Evolutionary conservation across 2,329 filamentous ascomycete species (phyloP).

Genomic region (Alternaria sp.): DNA sequence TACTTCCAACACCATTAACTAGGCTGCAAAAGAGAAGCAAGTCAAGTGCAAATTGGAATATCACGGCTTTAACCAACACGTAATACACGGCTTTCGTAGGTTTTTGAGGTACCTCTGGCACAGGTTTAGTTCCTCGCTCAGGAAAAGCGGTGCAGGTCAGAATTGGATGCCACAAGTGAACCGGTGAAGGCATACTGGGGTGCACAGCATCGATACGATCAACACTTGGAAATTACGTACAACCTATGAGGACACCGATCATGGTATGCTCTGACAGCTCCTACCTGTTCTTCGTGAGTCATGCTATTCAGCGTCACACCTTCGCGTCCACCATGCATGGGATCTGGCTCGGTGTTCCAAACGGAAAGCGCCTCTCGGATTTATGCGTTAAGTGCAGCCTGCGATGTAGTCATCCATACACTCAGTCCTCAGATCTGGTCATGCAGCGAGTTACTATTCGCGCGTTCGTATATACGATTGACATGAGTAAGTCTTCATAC

Average conservation of each 20-base stretch:
- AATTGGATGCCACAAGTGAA: not conserved
- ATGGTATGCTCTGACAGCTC: not conserved
- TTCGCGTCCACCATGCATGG: not conserved
- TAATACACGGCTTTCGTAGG: not conserved
- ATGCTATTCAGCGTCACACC: not conserved
- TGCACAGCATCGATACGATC: not conserved
- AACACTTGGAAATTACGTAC: not conserved
- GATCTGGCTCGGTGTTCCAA: not conserved
- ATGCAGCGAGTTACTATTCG: not conserved
- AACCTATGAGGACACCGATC: not conserved
- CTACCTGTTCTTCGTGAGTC: not conserved
- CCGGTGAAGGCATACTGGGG: not conserved
- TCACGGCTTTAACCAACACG: not conserved
- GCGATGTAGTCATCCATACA: not conserved
- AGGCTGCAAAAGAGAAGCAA: not conserved
- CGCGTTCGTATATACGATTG: not conserved
- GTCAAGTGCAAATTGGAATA: not conserved
- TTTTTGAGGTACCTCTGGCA: not conserved
- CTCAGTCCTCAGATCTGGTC: not conserved
- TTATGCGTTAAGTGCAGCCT: not conserved
- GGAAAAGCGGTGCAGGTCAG: not conserved
- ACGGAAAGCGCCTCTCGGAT: not conserved
- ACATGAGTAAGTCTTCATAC: not conserved
- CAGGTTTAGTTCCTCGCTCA: not conserved
- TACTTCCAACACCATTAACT: not conserved